A percentile compares a stretch with the other conserved stretches of the same genome.
These are phyloP conservation scores for Liriodendron chinense DNA, from an alignment of 164 flowering plant genomes.

Conservation along the genomic window DNA sequence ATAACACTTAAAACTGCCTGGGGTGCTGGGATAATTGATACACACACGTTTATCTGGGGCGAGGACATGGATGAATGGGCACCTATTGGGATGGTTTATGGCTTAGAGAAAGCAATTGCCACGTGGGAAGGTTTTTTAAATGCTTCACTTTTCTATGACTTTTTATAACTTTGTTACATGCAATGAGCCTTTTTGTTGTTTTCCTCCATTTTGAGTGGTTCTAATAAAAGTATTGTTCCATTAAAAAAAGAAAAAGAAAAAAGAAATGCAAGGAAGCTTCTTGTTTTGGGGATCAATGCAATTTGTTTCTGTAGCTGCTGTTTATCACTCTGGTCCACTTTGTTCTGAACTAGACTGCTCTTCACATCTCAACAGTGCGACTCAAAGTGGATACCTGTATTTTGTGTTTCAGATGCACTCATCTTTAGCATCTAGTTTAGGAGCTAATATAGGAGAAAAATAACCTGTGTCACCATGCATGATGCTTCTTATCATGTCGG, in stretches of 20 bases:
- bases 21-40: conserved; percentile 91
- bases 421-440: background rate
- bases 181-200: background rate
- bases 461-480: background rate
- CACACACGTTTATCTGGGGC: conserved; percentile 93
- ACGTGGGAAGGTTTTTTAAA: conserved; percentile 90
- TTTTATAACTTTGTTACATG: conserved; percentile 2
- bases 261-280: too few species aligned
- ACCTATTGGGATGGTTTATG: conserved; percentile 91
- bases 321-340: too few species aligned
- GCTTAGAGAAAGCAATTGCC: conserved; percentile 84
- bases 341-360: too few species aligned
- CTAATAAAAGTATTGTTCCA: too few species aligned
- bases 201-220: background rate
- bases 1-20: conserved; percentile 86
- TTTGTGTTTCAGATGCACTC: conserved; percentile 3
- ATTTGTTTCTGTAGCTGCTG: too few species aligned
- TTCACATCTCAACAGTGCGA: too few species aligned
- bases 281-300: too few species aligned
- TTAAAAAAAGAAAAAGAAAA: too few species aligned
- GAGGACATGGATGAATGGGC: conserved; percentile 99
- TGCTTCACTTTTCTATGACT: background rate
- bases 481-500: too few species aligned
- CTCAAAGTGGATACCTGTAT: background rate
- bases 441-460: background rate